These are phyloP conservation scores for Neonectria sp. DNA, from an alignment of 2,329 filamentous ascomycete species.

Conservation along the genomic window DNA sequence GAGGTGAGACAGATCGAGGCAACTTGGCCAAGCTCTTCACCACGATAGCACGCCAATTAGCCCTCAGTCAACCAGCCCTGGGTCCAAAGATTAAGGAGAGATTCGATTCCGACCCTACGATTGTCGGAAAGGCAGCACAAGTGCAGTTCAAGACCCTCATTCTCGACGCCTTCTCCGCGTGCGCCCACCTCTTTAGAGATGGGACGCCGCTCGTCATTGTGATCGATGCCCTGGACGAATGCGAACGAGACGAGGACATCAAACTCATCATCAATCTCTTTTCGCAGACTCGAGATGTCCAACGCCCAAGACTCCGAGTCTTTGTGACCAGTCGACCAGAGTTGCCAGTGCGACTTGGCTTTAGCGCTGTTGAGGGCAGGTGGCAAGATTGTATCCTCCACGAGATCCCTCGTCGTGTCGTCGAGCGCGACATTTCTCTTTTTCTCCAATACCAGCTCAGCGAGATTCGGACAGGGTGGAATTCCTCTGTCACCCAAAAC, in stretches of 20 bases:
- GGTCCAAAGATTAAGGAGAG: conserved; percentile 44
- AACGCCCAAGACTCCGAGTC: conserved; percentile 47
- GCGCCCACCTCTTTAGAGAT: background rate
- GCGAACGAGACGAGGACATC: conserved; percentile 48
- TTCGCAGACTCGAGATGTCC: conserved; percentile 26
- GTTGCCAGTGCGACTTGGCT: conserved; percentile 54
- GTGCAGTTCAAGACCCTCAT: conserved; percentile 60
- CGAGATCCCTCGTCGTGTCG: conserved; percentile 46
- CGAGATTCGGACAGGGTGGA: conserved; percentile 47
- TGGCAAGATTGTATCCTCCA: conserved; percentile 53
- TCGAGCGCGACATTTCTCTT: conserved; percentile 55
- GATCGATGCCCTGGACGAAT: conserved; percentile 46
- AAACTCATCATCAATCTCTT: conserved; percentile 49
- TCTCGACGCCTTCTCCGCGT: conserved; percentile 45
- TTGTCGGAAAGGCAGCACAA: conserved; percentile 47
- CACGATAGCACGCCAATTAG: conserved; percentile 56
- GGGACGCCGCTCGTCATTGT: conserved; percentile 46
- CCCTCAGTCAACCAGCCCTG: conserved; percentile 47
- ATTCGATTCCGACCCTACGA: conserved; percentile 50
- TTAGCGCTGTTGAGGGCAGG: conserved; percentile 44
- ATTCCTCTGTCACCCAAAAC: conserved; percentile 7
- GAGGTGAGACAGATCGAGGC: conserved; percentile 56
- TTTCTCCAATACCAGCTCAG: conserved; percentile 52
- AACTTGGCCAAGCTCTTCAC: conserved; percentile 55
- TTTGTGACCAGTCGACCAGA: conserved; percentile 61